Evolutionary conservation across 192 early-diverging fungal genomes (phyloP), one percentile per base, ranked within the genome.

Genomic region (Dissophora ornata): DNA sequence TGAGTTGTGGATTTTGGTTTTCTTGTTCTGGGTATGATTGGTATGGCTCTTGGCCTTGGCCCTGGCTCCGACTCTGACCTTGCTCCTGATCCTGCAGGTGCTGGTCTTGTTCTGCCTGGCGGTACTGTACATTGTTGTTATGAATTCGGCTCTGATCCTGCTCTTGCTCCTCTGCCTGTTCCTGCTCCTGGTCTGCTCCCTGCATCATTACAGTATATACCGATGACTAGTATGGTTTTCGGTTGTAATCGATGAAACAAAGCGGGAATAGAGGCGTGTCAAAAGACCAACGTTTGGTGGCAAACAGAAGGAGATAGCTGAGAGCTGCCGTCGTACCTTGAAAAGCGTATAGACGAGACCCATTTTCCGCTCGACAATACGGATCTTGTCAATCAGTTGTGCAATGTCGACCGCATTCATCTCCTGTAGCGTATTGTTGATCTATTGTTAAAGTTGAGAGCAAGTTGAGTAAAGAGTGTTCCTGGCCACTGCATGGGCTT

Each of bases 381-480:
- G 50, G 24, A 77, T 77, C 59, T 67, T 77, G 59, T 77, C 64
- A 56, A 77, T 77, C 42, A 77, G 64, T 24, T 77, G 73, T 34
- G 73, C 44, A 51, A 77, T 55, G 24, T 77, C 73, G 15, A 77
- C 73, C 0, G 73, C 59, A 25, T 77, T 77, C 64, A 77, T 67
- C 44, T 77, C 73, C 21, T 62, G 63, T 9, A 77, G 25, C 5
- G 73, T 67, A 7, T 56, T 59, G 36, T 77, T 77, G 59, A 77
- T 77, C 73, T 77, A 25, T 75, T 32, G 41, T 40, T 3, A 6
- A 13, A 38, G n/a, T n/a, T n/a, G n/a, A n/a, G n/a, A n/a, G n/a
- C n/a, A 38, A 38, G 36, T 9, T 34, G 8, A 18, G 33, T n/a
- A 19, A 34, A 4, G 29, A 56, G n/a, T 4, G n/a, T n/a, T n/a